phyloP scores from a whole-genome alignment of 75 land plant species.

The Sequoia sempervirens region DNA sequence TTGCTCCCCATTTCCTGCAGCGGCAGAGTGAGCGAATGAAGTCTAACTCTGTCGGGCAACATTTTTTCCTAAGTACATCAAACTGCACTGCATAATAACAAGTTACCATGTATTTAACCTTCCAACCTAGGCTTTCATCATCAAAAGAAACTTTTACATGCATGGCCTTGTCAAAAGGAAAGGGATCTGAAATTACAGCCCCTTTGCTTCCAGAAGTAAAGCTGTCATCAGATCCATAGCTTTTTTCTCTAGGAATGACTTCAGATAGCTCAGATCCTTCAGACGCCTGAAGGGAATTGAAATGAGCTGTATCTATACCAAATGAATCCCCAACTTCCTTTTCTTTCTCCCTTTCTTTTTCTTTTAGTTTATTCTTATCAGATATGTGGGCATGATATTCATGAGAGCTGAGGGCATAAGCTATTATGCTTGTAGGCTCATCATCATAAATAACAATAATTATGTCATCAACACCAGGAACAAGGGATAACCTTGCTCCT shows the following conservation, averaged over 20 bases:
- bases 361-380: slow-evolving; percentile 17
- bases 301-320: slow-evolving; percentile 22
- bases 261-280: slow-evolving; percentile 26
- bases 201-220: slow-evolving; percentile 31
- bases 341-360: slow-evolving; percentile 36
- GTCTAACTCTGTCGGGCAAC: slow-evolving; percentile 76
- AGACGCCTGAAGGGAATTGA: slow-evolving; percentile 26
- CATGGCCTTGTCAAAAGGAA: slow-evolving; percentile 38
- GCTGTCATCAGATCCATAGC: slow-evolving; percentile 42
- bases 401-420: slow-evolving; percentile 66
- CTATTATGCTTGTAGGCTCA: slow-evolving; percentile 90
- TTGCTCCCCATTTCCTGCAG: slow-evolving; percentile 46
- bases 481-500: slow-evolving; percentile 54
- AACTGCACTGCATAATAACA: slow-evolving; percentile 79
- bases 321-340: slow-evolving; percentile 25
- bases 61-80: slow-evolving; percentile 70
- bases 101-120: slow-evolving; percentile 65
- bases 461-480: slow-evolving; percentile 68
- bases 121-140: slow-evolving; percentile 47
- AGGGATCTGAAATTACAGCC: slow-evolving; percentile 36
- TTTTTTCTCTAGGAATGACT: slow-evolving; percentile 10
- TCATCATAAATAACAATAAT: slow-evolving; percentile 83
- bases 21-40: slow-evolving; percentile 76
- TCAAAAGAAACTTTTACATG: slow-evolving; percentile 60
- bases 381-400: slow-evolving; percentile 54